These are phyloP conservation scores for Stentor coeruleus DNA, from an alignment of 73 alveolate species.

Conservation along the genomic window DNA sequence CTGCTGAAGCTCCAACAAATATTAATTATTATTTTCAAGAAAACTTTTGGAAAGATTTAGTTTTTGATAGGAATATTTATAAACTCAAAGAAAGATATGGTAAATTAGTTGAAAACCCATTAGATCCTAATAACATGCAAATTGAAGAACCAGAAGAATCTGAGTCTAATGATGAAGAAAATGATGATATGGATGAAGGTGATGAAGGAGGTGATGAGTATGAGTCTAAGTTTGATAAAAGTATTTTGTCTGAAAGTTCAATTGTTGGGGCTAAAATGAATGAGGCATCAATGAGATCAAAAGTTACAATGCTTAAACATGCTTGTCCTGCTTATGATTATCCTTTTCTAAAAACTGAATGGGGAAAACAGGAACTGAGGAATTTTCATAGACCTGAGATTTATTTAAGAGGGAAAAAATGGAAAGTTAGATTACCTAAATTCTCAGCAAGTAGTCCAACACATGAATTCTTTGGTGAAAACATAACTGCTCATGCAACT, in stretches of 20 bases:
- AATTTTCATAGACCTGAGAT: background rate
- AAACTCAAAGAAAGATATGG: slow-evolving; percentile 21
- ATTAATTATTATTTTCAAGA: background rate
- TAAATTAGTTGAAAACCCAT: background rate
- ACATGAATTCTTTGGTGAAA: background rate
- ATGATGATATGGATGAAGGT: background rate
- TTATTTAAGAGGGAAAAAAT: background rate
- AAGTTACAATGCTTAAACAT: background rate
- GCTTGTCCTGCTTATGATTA: slow-evolving; percentile 16
- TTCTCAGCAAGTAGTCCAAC: background rate
- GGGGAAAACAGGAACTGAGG: background rate
- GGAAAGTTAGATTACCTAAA: background rate
- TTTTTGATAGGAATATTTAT: background rate
- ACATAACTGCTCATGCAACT: background rate
- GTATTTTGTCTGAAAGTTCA: background rate
- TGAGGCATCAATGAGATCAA: background rate
- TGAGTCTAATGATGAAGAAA: background rate
- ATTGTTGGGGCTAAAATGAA: background rate
- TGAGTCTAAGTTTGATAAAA: background rate
- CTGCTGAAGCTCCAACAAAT: background rate
- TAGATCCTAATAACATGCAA: background rate
- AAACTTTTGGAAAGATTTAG: background rate
- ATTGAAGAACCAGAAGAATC: background rate
- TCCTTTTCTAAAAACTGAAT: background rate
- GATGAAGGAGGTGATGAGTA: background rate